Conservation (phyloP, 108 stramenopile species). For the Pseudonitzschia delicatissima region DNA sequence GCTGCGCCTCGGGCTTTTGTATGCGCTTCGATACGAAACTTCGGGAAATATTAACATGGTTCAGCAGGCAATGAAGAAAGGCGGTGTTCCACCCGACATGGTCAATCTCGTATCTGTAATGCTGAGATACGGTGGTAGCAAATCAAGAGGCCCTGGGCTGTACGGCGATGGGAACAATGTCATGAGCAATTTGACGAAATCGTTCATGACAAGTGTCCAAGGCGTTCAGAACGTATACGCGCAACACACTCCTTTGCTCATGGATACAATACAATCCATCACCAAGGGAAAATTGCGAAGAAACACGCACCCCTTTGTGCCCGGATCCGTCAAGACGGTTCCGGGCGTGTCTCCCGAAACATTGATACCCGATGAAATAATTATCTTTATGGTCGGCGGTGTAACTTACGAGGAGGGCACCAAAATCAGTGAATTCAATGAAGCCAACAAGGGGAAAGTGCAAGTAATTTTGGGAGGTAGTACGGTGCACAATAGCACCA, state of each 20-base stretch:
- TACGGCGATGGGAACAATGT: slow-evolving; percentile 75
- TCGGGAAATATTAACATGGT: slow-evolving; percentile 75
- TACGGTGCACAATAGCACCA: slow-evolving; percentile 93
- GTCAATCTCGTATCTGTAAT: slow-evolving; percentile 92
- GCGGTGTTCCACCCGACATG: slow-evolving; percentile 86
- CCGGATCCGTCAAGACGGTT: slow-evolving; percentile 35
- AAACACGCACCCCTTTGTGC: slow-evolving; percentile 74
- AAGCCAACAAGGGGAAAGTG: slow-evolving; percentile 55
- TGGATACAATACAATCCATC: slow-evolving; percentile 83
- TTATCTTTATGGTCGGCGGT: slow-evolving; percentile 96
- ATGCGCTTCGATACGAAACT: slow-evolving; percentile 95
- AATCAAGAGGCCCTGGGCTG: slow-evolving; percentile 85
- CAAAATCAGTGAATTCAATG: slow-evolving; percentile 86
- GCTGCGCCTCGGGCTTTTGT: slow-evolving; percentile 94
- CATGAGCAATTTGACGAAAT: slow-evolving; percentile 88
- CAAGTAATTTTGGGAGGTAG: slow-evolving; percentile 89
- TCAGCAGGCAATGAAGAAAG: slow-evolving; percentile 83
- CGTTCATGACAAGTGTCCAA: slow-evolving; percentile 91
- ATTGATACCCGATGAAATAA: slow-evolving; percentile 70
- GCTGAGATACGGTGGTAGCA: slow-evolving; percentile 84
- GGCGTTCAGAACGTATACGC: slow-evolving; percentile 97
- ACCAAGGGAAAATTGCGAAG: slow-evolving; percentile 86
- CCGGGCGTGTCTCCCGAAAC: slow-evolving; percentile 33
- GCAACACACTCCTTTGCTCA: slow-evolving; percentile 93
- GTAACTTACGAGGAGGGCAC: slow-evolving; percentile 96